Percentiles rank a stretch among this genome's conserved stretches.
Evolutionary conservation across 2,329 filamentous ascomycete species (phyloP).

Genomic region (Colletotrichum gigasporum): DNA sequence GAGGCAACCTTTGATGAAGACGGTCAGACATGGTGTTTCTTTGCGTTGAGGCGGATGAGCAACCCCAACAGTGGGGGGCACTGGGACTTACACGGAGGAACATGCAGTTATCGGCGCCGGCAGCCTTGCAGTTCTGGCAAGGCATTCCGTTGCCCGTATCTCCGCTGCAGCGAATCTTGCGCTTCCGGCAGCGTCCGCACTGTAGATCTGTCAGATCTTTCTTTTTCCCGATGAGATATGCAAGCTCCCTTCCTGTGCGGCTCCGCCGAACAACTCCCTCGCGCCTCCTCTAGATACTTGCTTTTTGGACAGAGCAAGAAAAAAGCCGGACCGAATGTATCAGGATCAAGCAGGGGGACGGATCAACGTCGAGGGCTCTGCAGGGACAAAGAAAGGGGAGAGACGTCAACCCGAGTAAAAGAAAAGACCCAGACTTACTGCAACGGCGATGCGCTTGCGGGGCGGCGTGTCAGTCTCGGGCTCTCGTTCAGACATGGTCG

Average conservation of each 20-base stretch:
- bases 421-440: slow-evolving; percentile 53
- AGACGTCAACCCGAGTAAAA: not conserved
- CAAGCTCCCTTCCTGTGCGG: slow-evolving; percentile 4
- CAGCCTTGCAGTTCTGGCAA: slow-evolving; percentile 85
- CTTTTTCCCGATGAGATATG: slow-evolving; percentile 3
- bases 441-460: slow-evolving; percentile 67
- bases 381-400: no score
- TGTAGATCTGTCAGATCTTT: slow-evolving; percentile 47
- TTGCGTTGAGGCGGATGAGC: no score
- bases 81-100: slow-evolving; percentile 82
- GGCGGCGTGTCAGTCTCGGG: slow-evolving; percentile 55
- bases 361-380: no score
- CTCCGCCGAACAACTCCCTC: no score
- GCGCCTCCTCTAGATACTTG: not conserved
- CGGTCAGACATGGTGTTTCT: no score
- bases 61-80: no score
- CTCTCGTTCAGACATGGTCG: slow-evolving; percentile 51
- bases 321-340: no score
- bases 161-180: slow-evolving; percentile 95
- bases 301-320: not conserved
- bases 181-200: slow-evolving; percentile 90
- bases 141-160: slow-evolving; percentile 78
- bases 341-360: no score
- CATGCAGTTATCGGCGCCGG: slow-evolving; percentile 76
- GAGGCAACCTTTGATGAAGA: slow-evolving; percentile 46